Evolutionary conservation across 2,329 filamentous ascomycete species (phyloP), one percentile per base, ranked within the genome.

Genomic region (Fusarium globosum): DNA sequence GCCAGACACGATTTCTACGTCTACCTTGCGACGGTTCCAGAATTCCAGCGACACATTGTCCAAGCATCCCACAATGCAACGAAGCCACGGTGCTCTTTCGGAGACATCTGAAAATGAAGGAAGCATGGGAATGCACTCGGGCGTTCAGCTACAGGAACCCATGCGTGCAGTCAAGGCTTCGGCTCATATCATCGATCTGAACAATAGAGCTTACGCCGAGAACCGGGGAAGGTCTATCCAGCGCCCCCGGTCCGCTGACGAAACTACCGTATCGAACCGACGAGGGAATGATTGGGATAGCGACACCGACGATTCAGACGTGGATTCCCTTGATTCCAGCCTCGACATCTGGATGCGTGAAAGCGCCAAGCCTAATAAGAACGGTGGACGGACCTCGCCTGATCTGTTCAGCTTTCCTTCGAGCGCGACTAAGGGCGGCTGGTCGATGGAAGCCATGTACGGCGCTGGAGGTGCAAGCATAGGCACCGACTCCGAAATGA

Each of bases 261-360:
- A 86, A 59, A 85, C 85, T 0, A 85, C 83, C 0, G 77, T 84
- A 6, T 86, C 85, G 18, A 80, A 81, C 46, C 77, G 78, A 45
- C 80, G 82, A 35, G 81, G 79, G 3, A 80, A 84, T 21, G 86
- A 82, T 53, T 87, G 86, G 82, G 83, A 86, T 39, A 85, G 83
- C 8, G 83, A 83, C 42, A 80, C 81, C 13, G 83, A 85, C 21
- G 83, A 81, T n/a, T 83, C 84, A 21, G 80, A 84, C 9, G 75
- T 79, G 4, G 80, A 77, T 35, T 88, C 87, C 4, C 77, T 85
- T 7, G 81, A 85, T 2, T 88, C 86, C 2, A 88, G 85, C 67
- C 83, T 88, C 10, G 89, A 90, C 61, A 88, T 88, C 30, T 91
- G 88, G 88, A 84, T 90, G 80, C 85, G 84, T 12, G 87, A 89